Base-by-base conservation (phyloP, 495 filamentous ascomycete genomes). In the Neurospora cerealis region DNA sequence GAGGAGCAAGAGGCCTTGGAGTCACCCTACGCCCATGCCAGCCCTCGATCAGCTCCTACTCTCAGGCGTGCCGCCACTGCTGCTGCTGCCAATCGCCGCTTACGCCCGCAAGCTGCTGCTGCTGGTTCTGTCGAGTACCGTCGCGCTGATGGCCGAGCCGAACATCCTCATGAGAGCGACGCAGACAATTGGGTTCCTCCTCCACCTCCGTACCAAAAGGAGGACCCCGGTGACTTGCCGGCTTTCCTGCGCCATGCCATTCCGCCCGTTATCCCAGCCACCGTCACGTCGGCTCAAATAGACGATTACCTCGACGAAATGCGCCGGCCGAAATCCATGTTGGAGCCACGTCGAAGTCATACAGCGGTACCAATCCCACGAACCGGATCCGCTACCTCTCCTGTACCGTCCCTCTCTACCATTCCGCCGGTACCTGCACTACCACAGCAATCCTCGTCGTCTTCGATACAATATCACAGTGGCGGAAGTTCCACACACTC, bases 141-240 rank as follows among this genome's bases (percentile, higher is more conserved):
- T 73, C 83, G 89, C 34, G 84, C 92, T 36, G 90, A 92, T 79
- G 91, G 90, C 17, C 85, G 90, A 41, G 83, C 87, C 21, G 87
- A 93, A 72, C 87, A 92, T 73, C 94, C 94, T 13, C 92, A 96
- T 81, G 93, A 96, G 80, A 94, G 92, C 74, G 93, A 97, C 78
- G 93, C 93, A 5, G 94, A 97, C 75, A 93, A 95, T 74, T 97
- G 94, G 94, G 93, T 95, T 8, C 92, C 94, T 32, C 94, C 94
- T 0, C 94, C 94, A n/a, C 94, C 94, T 15, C 93, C 93, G 9
- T 97, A 97, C 77, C 88, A 89, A 24, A 89, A 88, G 17, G 89
- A 93, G 17, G 85, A 92, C 39, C 90, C 93, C 7, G 85, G 81
- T 21, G 86, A 86, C 69, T 70, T 84, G 32, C 87, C 87, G 13